Base-by-base conservation (phyloP, 306 rosid species). In the Calophaca sinica region DNA sequence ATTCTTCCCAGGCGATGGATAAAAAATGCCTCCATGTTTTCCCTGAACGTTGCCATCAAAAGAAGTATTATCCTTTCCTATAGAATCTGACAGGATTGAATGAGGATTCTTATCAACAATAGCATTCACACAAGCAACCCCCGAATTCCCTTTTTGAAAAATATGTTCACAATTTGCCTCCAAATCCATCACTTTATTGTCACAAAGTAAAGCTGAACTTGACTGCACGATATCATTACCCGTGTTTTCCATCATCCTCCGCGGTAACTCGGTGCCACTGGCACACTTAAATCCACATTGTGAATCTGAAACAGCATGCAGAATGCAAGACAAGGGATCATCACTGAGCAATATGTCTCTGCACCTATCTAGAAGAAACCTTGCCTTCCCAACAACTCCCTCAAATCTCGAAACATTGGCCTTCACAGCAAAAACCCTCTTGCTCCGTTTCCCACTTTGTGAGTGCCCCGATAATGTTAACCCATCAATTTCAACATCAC, bases 1-100 rank as follows among this genome's bases (percentile, higher is more conserved):
- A 58, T 67, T 84, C 86, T 89, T 89, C 46, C 94, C 97, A 35
- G 97, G 97, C 36, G 88, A 77, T 11, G 79, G 66, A 71, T 42
- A 36, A 65, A 62, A 39, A 54, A 11, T 10, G 49, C 71, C 67
- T 41, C 42, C 45, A 6, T 45, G 31, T 32, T 41, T 60, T 20
- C 62, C 72, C 81, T 53, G 45, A 39, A 12, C 55, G 29, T 48
- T 62, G 9, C 77, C 75, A 69, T 52, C 86, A 41, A 60, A 78
- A 61, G 69, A 62, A 58, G 52, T 14, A 70, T 51, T 10, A 33
- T 83, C 82, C 82, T 33, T 68, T 44, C 70, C 60, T 1, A 29
- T 31, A 46, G 65, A 54, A 72, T 80, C 74, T 7, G 58, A 57
- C 10, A 59, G 55, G 9, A 38, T 8, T 52, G 28, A 69, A 41